Conservation (phyloP, 1,139 yeast species). For the Hansenula sp. region DNA sequence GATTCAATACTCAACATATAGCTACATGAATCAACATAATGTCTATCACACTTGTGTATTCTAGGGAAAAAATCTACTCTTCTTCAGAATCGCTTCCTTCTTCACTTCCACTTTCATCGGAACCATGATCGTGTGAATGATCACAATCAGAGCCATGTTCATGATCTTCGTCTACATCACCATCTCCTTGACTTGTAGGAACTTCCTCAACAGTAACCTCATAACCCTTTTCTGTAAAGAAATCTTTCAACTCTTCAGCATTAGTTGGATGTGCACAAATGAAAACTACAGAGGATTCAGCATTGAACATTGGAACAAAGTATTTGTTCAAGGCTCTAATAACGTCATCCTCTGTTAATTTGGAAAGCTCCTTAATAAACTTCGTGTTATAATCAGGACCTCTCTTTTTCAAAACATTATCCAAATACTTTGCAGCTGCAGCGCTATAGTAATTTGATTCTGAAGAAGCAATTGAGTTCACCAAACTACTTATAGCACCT, state of each 20-base stretch:
- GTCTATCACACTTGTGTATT: no score
- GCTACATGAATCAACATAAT: no score
- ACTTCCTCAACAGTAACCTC: constrained; percentile 54
- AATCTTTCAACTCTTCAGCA: constrained; percentile 40
- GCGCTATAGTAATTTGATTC: constrained; percentile 61
- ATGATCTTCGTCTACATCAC: constrained; percentile 20
- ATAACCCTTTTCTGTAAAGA: constrained; percentile 55
- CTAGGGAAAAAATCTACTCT: constrained; percentile 3
- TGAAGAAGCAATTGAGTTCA: constrained; percentile 61
- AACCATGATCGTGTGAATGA: constrained; percentile 6
- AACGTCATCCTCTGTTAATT: constrained; percentile 56
- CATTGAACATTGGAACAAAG: constrained; percentile 56
- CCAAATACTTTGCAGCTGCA: constrained; percentile 61
- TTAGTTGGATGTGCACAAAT: constrained; percentile 72
- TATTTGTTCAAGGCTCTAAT: constrained; percentile 52
- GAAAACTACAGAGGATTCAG: constrained; percentile 54
- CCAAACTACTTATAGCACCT: constrained; percentile 73
- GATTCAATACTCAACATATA: no score
- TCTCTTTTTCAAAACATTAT: constrained; percentile 60
- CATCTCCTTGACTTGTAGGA: constrained; percentile 28
- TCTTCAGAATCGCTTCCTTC: constrained; percentile 18
- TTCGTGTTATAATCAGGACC: constrained; percentile 59
- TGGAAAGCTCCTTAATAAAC: constrained; percentile 44
- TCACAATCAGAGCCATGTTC: constrained; percentile 8
- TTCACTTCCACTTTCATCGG: constrained; percentile 7